These are phyloP conservation scores for Penicillium corylophilum DNA, from an alignment of 2,329 filamentous ascomycete genomes.

Conservation along the genomic window DNA sequence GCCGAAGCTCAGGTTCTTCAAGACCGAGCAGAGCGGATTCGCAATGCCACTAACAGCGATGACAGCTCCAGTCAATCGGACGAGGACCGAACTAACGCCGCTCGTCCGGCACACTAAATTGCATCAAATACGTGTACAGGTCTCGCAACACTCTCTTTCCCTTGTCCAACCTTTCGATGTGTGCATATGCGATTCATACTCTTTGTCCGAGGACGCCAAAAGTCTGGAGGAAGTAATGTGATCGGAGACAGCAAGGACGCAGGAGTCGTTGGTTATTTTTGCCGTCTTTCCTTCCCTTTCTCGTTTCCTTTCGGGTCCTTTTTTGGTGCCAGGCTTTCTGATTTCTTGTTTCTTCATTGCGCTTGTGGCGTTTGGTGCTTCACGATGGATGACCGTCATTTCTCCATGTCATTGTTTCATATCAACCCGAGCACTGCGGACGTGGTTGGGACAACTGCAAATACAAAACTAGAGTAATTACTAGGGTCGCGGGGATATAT, in stretches of 20 bases:
- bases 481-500: conserved; percentile 20
- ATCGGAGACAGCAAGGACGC: conserved; percentile 10
- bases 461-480: conserved; percentile 27
- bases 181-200: conserved; percentile 22
- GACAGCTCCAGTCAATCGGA: conserved; percentile 52
- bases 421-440: conserved; percentile 17
- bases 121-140: conserved; percentile 31
- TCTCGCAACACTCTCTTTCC: conserved; percentile 72
- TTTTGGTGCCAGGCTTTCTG: conserved; percentile 6
- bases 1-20: conserved; percentile 55
- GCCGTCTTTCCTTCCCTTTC: conserved; percentile 3
- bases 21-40: conserved; percentile 44
- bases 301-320: conserved; percentile 14
- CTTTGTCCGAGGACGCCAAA: conserved; percentile 12
- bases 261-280: conserved; percentile 6
- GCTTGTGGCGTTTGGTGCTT: conserved; percentile 29
- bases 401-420: conserved; percentile 24
- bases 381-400: conserved; percentile 31
- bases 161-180: conserved; percentile 50
- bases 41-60: conserved; percentile 44
- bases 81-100: conserved; percentile 40
- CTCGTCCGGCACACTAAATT: conserved; percentile 35
- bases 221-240: conserved; percentile 17
- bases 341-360: conserved; percentile 12
- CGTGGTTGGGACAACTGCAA: conserved; percentile 20